These are phyloP conservation scores for Scenedesmus sp. DNA, from an alignment of 163 green algal genomes.

Conservation along the genomic window DNA sequence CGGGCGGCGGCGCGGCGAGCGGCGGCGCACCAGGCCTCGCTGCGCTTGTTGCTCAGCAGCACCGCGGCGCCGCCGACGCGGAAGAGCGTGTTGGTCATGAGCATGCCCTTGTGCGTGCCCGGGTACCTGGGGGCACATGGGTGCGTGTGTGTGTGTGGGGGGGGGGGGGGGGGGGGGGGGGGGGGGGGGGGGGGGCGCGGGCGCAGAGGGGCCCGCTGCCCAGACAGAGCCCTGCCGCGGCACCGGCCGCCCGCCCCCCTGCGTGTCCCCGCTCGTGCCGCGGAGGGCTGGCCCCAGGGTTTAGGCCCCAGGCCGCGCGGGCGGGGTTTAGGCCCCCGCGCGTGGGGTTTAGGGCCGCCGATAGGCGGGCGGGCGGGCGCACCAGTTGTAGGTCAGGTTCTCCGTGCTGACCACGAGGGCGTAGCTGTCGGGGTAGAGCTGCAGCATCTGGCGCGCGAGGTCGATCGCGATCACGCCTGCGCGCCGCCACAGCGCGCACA, in stretches of 20 bases:
- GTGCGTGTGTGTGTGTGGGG: no score
- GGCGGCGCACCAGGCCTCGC: constrained; percentile 25
- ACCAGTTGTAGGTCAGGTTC: constrained; percentile 90
- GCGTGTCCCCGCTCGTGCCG: no score
- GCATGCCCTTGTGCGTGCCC: constrained; percentile 61
- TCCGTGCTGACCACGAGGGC: constrained; percentile 94
- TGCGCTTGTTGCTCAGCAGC: constrained; percentile 86
- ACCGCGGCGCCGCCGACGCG: constrained; percentile 91
- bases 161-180: no score
- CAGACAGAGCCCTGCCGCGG: no score
- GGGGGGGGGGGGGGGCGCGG: no score
- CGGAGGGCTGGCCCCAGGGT: no score
- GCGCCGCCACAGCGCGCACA: neutral
- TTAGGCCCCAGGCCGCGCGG: no score
- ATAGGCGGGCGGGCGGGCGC: neutral
- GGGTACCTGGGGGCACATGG: constrained; percentile 28
- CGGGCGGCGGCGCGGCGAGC: neutral
- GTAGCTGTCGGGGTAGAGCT: constrained; percentile 82
- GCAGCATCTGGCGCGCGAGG: constrained; percentile 80
- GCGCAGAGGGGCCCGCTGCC: no score
- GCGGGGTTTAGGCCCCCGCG: no score
- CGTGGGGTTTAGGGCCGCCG: no score
- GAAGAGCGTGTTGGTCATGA: constrained; percentile 98
- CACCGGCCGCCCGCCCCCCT: no score
- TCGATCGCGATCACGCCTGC: constrained; percentile 74